Base-by-base conservation (phyloP, 2,329 filamentous ascomycete genomes). In the Xylogone sp. region DNA sequence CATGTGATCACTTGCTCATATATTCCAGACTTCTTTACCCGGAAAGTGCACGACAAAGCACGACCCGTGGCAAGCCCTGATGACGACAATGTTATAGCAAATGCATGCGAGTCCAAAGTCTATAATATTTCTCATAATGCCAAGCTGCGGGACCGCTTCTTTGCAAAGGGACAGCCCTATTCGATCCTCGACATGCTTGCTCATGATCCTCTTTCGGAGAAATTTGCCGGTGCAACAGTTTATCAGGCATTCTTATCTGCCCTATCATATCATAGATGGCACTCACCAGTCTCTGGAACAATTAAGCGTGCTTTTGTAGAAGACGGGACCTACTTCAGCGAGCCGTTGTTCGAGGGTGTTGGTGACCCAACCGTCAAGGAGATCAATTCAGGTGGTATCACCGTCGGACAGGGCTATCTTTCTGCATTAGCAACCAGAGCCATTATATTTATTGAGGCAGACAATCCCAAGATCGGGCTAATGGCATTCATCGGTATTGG, bases 241-340 rank as follows among this genome's bases (percentile, higher is more conserved):
- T 89, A 88, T 65, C 86, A 90, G 61, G 86, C 84, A 0, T 89
- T 87, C 62, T 69, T 90, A 2, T 83, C 77, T 7, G 80, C 83
- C 0, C 68, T 87, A 48, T 84, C 79, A 43, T 89, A 90, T 65
- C 86, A 89, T 66, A 77, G 86, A 21, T 89, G 86, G 86, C 84
- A 89, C 67, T 66, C 80, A 0, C 86, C 86, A n/a, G 77, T 89
- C 0, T 77, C 72, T 4, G 86, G 86, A 1, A 82, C 65, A 4
- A 69, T 89, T 16, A 71, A 73, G 44, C 79, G 81, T 49, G 77
- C 78, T 0, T 83, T 78, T 52, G 73, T 84, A 0, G 65, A 79
- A 3, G 76, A 82, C 20, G 86, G 86, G 1, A 86, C 84, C 0
- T 90, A 88, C 67, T 89, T 84, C 59, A 82, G 81, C 19, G 83